Evolutionary conservation across 306 rosid species (phyloP), one percentile per base, ranked within the genome.

Genomic region (Cucumis hystrix): DNA sequence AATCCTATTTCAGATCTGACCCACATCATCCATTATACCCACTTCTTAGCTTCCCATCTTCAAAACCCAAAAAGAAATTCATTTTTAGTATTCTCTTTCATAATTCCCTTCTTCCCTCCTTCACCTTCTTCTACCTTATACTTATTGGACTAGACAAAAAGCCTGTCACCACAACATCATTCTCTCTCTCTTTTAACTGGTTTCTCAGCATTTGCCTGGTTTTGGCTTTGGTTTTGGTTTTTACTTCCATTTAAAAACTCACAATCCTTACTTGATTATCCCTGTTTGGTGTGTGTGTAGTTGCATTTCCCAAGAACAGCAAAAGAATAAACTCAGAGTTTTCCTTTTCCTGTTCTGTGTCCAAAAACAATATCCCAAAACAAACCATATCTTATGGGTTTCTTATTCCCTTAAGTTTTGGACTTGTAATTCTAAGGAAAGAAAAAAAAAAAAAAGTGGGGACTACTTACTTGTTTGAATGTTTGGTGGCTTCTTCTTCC

Each of bases 151-250:
- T 73, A 54, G 40, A 73, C 77, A 73, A 54, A 73, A 73, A 30
- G 25, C 17, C 47, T 54, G 63, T 73, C 77, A 54, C 63, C 63
- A 73, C 63, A 52, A 63, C 45, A 51, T 73, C 77, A 72, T 25
- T 49, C 76, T 49, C 37, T 71, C 43, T 18, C 2, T 16, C 20
- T 52, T 52, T 16, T 16, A 49, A 71, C 43, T 71, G 23, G 60
- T 51, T 49, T 71, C 20, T 23, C 10, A 49, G 41, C 40, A 65
- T 65, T 65, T 2, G 20, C 56, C 6, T 43, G 21, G 69, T 30
- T 43, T 69, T 43, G 58, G 75, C 7, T 43, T 43, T 63, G 43
- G 13, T 30, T 43, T 69, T 43, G 58, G 58, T 21, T 43, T 43
- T 28, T 72, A 16, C 76, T 47, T 51, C 43, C 59, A 14, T 72